Percentiles rank a stretch among this genome's conserved stretches.
Evolutionary conservation across 2,329 filamentous ascomycete genomes (phyloP).

Genomic region (Alternaria sp.): DNA sequence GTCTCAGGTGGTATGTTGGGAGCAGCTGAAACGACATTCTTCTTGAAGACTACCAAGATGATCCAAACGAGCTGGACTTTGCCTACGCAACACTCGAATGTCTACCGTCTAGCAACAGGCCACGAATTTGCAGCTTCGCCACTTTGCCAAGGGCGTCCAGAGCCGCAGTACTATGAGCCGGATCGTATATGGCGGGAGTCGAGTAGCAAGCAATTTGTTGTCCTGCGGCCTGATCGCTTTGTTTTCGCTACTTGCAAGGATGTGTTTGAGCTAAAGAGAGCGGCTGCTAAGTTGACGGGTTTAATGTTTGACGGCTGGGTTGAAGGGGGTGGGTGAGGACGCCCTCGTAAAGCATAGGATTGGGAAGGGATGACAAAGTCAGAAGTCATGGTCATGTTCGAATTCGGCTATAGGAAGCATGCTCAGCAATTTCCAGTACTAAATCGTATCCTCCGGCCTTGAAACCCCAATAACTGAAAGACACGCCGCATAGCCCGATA

Average conservation of each 20-base stretch:
- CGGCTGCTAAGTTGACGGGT: not conserved
- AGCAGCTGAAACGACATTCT: not conserved
- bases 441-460: no score
- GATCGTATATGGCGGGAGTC: not conserved
- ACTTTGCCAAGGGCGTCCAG: not conserved
- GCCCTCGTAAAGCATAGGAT: not conserved
- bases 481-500: no score
- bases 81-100: not conserved
- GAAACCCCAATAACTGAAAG: no score
- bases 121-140: not conserved
- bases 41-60: not conserved
- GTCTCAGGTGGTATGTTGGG: not conserved
- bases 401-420: no score
- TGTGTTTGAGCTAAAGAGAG: not conserved
- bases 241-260: not conserved
- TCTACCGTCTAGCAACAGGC: not conserved
- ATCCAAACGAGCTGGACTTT: not conserved
- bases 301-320: not conserved
- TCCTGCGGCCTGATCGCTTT: not conserved
- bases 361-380: not conserved
- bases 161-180: not conserved
- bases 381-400: not conserved
- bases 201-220: not conserved
- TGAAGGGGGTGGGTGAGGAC: not conserved
- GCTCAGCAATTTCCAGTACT: no score